Evolutionary conservation across 73 alveolate genomes (phyloP).

Genomic region (Paramecium primaurelia): DNA sequence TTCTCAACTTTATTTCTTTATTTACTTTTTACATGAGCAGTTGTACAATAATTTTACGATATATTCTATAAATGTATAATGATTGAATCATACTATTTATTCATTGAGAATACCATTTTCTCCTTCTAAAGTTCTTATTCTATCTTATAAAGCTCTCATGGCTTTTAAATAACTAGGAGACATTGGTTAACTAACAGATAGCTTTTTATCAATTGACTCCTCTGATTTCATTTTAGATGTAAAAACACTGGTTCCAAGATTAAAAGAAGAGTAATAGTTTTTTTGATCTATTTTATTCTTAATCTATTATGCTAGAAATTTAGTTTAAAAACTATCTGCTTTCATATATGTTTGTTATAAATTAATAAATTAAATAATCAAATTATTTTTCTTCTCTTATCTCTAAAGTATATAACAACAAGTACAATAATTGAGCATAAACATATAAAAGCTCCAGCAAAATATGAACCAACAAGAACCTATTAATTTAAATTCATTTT

Average conservation of each 20-base stretch:
- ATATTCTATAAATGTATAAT: neutral
- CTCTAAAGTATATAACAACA: conserved; percentile 32
- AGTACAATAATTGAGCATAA: neutral
- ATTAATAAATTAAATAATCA: conserved; percentile 1
- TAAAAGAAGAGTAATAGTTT: neutral
- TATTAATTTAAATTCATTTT: neutral
- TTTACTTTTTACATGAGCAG: neutral
- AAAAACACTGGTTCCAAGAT: neutral
- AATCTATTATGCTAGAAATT: neutral
- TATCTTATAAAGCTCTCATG: conserved; percentile 4
- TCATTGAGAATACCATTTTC: conserved; percentile 15
- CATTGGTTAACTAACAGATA: conserved; percentile 11
- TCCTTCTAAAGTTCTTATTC: neutral
- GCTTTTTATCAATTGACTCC: neutral
- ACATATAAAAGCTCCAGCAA: conserved; percentile 55
- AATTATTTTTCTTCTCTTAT: conserved; percentile 19
- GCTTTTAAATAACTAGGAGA: conserved; percentile 43
- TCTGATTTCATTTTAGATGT: neutral
- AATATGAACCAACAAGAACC: conserved; percentile 43
- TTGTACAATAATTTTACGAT: neutral
- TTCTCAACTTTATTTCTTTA: neutral
- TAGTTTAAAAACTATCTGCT: conserved; percentile 4
- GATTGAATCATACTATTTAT: neutral
- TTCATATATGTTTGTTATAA: conserved; percentile 15
- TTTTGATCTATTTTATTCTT: neutral